A percentile compares a stretch with the other conserved stretches of the same genome.
Evolutionary conservation across 768 basidiomycete species (phyloP).

Genomic region (Tricholoma flavovirens): DNA sequence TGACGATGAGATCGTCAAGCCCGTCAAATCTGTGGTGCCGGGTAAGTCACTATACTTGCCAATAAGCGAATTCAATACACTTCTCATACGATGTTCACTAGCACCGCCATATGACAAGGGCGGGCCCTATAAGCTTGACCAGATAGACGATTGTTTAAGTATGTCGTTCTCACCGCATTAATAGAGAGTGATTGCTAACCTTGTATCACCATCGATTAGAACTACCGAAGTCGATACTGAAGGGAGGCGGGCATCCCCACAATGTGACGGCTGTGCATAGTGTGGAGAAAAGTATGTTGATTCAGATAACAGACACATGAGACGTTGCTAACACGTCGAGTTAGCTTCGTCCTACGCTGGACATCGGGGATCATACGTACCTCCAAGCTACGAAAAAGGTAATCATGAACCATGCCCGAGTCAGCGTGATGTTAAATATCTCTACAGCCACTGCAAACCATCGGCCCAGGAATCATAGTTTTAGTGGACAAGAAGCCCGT

Average conservation of each 20-base stretch:
- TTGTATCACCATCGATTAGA: slow-evolving; percentile 4
- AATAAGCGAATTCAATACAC: not conserved
- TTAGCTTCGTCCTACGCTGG: slow-evolving; percentile 6
- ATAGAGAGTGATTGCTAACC: slow-evolving; percentile 6
- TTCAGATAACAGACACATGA: not conserved
- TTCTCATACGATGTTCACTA: not conserved
- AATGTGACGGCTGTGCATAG: slow-evolving; percentile 8
- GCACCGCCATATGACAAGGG: slow-evolving; percentile 6
- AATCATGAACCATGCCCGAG: not conserved
- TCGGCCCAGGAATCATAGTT: slow-evolving; percentile 6
- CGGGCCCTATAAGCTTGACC: slow-evolving; percentile 9
- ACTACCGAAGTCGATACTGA: slow-evolving; percentile 10
- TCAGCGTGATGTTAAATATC: not conserved
- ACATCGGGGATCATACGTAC: slow-evolving; percentile 1
- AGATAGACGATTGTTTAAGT: slow-evolving; percentile 7
- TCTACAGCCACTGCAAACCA: not conserved
- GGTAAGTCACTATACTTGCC: slow-evolving; percentile 3
- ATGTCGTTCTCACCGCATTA: slow-evolving; percentile 5
- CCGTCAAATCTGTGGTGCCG: slow-evolving; percentile 12
- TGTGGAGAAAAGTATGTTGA: slow-evolving; percentile 17
- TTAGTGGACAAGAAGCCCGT: not conserved
- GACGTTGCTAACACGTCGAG: not conserved
- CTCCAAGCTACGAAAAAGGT: slow-evolving; percentile 3
- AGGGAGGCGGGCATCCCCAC: slow-evolving; percentile 13
- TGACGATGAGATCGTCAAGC: slow-evolving; percentile 5